A percentile compares a stretch with the other conserved stretches of the same genome.
Evolutionary conservation across 345 rosid genomes (phyloP).

Genomic region (Schrenkiella parvula): DNA sequence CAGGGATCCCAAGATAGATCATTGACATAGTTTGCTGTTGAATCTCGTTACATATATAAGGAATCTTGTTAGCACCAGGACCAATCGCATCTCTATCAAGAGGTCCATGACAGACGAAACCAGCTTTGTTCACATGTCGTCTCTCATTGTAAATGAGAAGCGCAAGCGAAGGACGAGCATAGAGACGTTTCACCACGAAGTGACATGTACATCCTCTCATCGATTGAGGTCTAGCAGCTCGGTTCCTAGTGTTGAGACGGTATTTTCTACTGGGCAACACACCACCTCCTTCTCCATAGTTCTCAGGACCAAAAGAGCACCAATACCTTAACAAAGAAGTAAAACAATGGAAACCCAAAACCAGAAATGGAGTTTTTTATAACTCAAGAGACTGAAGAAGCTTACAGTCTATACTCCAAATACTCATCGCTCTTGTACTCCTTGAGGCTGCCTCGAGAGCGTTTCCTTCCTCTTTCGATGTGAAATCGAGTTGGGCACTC

Average conservation of each 20-base stretch:
- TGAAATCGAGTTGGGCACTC: conserved; percentile 83
- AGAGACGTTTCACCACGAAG: conserved; percentile 78
- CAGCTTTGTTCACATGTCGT: conserved; percentile 83
- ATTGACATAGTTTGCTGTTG: conserved; percentile 88
- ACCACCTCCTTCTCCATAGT: conserved; percentile 92
- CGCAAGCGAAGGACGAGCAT: conserved; percentile 73
- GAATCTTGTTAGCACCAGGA: conserved; percentile 89
- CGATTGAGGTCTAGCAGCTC: conserved; percentile 94
- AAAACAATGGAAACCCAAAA: background rate
- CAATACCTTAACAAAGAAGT: conserved; percentile 53
- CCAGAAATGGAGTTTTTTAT: background rate
- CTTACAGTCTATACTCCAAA: conserved; percentile 79
- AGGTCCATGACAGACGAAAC: conserved; percentile 88
- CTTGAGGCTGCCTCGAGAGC: conserved; percentile 61
- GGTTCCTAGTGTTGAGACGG: conserved; percentile 75
- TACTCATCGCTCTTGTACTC: conserved; percentile 74
- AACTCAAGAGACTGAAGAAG: background rate
- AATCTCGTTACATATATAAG: conserved; percentile 79
- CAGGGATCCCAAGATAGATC: conserved; percentile 95
- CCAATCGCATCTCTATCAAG: conserved; percentile 95
- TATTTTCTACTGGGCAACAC: conserved; percentile 83
- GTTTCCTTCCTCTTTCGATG: conserved; percentile 82
- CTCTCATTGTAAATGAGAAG: conserved; percentile 73
- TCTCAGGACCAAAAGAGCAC: conserved; percentile 98
- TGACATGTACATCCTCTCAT: conserved; percentile 95